Conservation (phyloP, 2,329 filamentous ascomycete genomes). For the Biscogniauxia mediterranea region DNA sequence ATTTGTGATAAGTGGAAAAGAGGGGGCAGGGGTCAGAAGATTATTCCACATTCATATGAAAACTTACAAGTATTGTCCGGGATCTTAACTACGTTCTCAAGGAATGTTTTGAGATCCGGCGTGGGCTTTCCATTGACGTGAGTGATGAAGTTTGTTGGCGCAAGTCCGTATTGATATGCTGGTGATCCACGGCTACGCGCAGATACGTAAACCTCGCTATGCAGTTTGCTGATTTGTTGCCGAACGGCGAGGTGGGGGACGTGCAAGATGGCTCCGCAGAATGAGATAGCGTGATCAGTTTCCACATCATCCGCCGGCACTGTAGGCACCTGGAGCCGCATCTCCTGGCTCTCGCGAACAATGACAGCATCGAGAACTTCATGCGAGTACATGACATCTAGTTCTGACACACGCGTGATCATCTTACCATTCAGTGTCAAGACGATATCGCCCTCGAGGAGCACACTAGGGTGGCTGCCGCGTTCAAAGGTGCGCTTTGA, state of each 20-base stretch:
- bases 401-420: constrained; percentile 87
- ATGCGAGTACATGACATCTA: constrained; percentile 95
- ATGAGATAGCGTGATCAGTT: constrained; percentile 86
- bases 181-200: constrained; percentile 81
- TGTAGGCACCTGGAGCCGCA: constrained; percentile 75
- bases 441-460: constrained; percentile 89
- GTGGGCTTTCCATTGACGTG: constrained; percentile 90
- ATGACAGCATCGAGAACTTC: constrained; percentile 80
- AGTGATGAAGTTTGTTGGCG: constrained; percentile 96
- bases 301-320: constrained; percentile 88
- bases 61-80: constrained; percentile 85
- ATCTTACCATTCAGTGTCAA: constrained; percentile 87
- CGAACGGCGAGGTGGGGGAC: constrained; percentile 93
- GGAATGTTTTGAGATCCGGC: constrained; percentile 76
- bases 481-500: constrained; percentile 78
- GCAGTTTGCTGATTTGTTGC: constrained; percentile 94
- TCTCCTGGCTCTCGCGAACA: constrained; percentile 78
- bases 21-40: neutral
- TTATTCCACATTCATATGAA: neutral
- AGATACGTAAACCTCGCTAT: constrained; percentile 94
- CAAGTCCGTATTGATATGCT: constrained; percentile 84
- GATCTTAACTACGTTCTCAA: constrained; percentile 80
- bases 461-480: constrained; percentile 47
- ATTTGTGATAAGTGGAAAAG: neutral
- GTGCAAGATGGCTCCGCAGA: constrained; percentile 93